Conservation (phyloP, 768 basidiomycete genomes). For the Kwoniella mangroviensis region DNA sequence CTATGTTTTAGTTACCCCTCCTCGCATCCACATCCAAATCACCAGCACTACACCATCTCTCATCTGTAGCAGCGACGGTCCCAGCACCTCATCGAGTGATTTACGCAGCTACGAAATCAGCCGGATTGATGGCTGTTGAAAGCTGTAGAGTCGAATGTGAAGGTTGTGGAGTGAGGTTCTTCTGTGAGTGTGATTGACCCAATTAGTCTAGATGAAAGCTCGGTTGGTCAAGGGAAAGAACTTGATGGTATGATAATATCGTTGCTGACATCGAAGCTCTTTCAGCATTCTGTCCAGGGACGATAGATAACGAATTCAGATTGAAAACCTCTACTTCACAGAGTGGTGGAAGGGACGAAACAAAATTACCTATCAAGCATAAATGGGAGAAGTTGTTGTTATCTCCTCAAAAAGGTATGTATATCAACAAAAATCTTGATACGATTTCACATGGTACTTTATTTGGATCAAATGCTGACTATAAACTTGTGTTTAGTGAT, state of each 20-base stretch:
- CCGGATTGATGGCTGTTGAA: constrained; percentile 58
- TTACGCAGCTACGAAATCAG: constrained; percentile 82
- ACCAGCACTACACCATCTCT: constrained; percentile 78
- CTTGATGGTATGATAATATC: too few relatives aligned
- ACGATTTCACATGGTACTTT: too few relatives aligned
- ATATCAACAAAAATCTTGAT: background rate
- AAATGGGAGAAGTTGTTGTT: constrained; percentile 42
- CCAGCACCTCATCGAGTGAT: constrained; percentile 84
- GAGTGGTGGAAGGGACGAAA: constrained; percentile 49
- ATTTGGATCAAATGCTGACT: background rate
- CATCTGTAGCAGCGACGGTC: constrained; percentile 75
- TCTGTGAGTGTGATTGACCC: constrained; percentile 47
- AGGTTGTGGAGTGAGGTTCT: constrained; percentile 54
- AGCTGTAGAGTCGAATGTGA: constrained; percentile 50
- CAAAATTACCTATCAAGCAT: constrained; percentile 38
- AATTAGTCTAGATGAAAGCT: too few relatives aligned
- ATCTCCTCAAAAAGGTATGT: constrained; percentile 40
- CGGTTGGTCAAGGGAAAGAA: too few relatives aligned
- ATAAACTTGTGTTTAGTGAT: constrained; percentile 27
- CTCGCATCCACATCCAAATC: constrained; percentile 68
- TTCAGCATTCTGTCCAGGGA: constrained; percentile 52
- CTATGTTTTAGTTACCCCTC: constrained; percentile 69
- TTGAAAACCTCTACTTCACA: constrained; percentile 40
- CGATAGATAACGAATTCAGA: constrained; percentile 56
- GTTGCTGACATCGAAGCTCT: background rate